phyloP scores from a whole-genome alignment of 2,329 filamentous ascomycete species.

The Thermomyces lanuginosus region DNA sequence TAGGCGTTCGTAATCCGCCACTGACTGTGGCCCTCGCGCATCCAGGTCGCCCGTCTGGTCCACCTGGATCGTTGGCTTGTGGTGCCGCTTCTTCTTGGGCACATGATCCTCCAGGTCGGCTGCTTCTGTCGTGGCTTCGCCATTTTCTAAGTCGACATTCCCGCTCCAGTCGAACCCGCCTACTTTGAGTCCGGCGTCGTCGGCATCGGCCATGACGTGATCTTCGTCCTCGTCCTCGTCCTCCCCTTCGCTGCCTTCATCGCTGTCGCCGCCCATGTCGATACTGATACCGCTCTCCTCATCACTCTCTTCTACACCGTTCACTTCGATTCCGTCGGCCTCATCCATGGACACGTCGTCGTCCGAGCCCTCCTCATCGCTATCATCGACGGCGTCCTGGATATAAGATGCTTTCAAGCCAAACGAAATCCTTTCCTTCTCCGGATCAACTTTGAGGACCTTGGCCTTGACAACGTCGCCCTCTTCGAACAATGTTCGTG shows the following conservation, averaged over 20 bases:
- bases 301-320: slow-evolving; percentile 18
- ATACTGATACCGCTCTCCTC: slow-evolving; percentile 19
- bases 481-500: slow-evolving; percentile 75
- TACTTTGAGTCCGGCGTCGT: slow-evolving; percentile 44
- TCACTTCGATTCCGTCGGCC: slow-evolving; percentile 10
- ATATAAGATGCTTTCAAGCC: slow-evolving; percentile 90
- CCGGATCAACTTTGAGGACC: slow-evolving; percentile 58
- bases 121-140: slow-evolving; percentile 22
- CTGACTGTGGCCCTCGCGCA: slow-evolving; percentile 69
- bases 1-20: slow-evolving; percentile 84
- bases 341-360: slow-evolving; percentile 20
- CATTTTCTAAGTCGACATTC: slow-evolving; percentile 41
- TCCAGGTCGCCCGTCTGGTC: slow-evolving; percentile 90
- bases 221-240: slow-evolving; percentile 31
- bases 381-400: slow-evolving; percentile 36
- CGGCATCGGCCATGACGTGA: slow-evolving; percentile 30
- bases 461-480: slow-evolving; percentile 90
- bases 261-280: slow-evolving; percentile 24
- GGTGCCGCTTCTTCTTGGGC: slow-evolving; percentile 53
- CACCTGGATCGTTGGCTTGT: slow-evolving; percentile 61
- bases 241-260: slow-evolving; percentile 29
- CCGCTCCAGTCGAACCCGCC: slow-evolving; percentile 82
- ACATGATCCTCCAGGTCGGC: slow-evolving; percentile 35
- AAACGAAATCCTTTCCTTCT: slow-evolving; percentile 68
- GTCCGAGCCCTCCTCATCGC: slow-evolving; percentile 26